Evolutionary conservation across 2,329 filamentous ascomycete genomes (phyloP), one percentile per base, ranked within the genome.

Genomic region (Fusarium protoensiforme): DNA sequence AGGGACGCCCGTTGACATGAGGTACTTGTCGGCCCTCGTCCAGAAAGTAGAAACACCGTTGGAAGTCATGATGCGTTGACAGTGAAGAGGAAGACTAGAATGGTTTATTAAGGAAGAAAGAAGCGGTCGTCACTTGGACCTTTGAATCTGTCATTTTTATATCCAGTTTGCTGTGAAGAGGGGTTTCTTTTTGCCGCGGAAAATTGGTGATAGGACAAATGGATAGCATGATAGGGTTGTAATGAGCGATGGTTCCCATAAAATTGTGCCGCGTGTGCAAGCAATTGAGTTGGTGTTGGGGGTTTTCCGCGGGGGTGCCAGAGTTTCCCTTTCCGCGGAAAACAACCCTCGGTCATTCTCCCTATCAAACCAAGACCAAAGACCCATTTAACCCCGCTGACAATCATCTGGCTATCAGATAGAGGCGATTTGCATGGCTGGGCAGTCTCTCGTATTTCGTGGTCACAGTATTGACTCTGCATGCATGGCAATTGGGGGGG

Each of bases 1-100:
- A 68, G 81, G 80, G 0, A 86, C 80, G 16, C 86, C 83, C 1
- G 83, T 86, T 22, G 77, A 73, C 78, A 86, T 83, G 31, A 85
- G 78, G 69, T 85, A 82, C 69, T 81, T 81, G 71, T 83, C 75
- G 35, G 83, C 80, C 61, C 77, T 81, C 41, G 79, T 64, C 70
- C 79, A 84, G 74, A 85, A 80, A 1, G 58, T 46, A 2, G 62
- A 43, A 20, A 43, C n/a, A 1, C 33, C 43, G 14, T 59, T 35
- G 31, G 68, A 60, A 62, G 36, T 35, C 68, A 71, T 71, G 31
- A 31, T 59, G 5, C 1, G 1, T 58, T 24, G 2, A 8, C 10
- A 35, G 2, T 3, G 16, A 11, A 36, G 20, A 46, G 2, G 10
- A 51, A 51, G 4, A 16, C 7, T 51, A 24, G 18, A 51, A n/a